Base-by-base conservation (phyloP, 176 grass and related monocot genomes). In the Triticum aestivum region DNA sequence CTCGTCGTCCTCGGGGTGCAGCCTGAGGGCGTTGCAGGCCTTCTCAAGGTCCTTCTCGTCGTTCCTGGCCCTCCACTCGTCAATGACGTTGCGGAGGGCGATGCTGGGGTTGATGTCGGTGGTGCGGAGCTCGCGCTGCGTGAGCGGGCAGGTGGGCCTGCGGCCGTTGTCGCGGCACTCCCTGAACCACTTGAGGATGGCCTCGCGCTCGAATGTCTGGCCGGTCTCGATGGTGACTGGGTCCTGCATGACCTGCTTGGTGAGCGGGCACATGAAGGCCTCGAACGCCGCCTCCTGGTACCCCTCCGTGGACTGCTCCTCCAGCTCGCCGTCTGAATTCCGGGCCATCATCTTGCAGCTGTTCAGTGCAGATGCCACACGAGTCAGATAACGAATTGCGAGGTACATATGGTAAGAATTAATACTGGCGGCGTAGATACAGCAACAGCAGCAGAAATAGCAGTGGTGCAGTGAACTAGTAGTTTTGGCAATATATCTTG, bases 161-260 rank as follows among this genome's bases (percentile, higher is more conserved):
- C 88, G 82, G 59, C 93, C 93, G 17, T 26, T 92, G 81, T 98
- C 91, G 32, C 88, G 79, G 88, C 93, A 98, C 84, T 98, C 89
- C 29, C 79, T 79, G 79, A 98, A 94, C 96, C 96, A 98, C 80
- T 98, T 95, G 61, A 89, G 77, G 58, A 98, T 98, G 66, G 96
- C 93, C 80, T 94, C 91, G 3, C 89, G 88, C 79, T 98, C 96
- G 11, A 98, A 98, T 8, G 96, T 98, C 67, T 95, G 93, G 11
- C 93, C 96, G 0, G 84, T 95, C 75, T 98, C 96, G 71, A 98
- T 92, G 69, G 84, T 92, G 6, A 92, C 91, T 0, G 96, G 96
- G 33, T 98, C 93, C 3, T 62, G 61, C 96, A 98, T 94, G 11
- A 98, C 87, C 86, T 92, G 91, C 72, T 83, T 88, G 0, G 91